Base-by-base conservation (phyloP, 2,329 filamentous ascomycete species). In the Penicillium sp. region DNA sequence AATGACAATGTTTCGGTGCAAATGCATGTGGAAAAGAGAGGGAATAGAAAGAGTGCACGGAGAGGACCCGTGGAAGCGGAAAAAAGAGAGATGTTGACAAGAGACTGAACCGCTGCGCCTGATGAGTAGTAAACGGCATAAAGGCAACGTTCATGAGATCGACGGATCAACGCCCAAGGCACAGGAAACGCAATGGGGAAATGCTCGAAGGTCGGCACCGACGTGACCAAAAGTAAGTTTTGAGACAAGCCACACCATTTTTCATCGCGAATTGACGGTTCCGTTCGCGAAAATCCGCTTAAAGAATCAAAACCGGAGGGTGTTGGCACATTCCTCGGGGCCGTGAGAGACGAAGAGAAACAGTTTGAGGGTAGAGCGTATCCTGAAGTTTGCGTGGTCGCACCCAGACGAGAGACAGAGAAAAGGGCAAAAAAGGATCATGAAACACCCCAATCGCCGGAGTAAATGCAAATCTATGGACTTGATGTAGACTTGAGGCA, bases 391-490 rank as follows among this genome's bases (percentile, higher is more conserved):
- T 39, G 27, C 35, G 11, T 16, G 22, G 53, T 57, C 51, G 51
- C 40, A 40, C 52, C 40, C 50, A 19, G 31, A 40, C 39, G 22
- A 37, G 13, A 50, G 40, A 27, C 13, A 41, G 13, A 43, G 24
- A 52, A 31, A 52, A 40, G 37, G 33, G 50, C 19, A 39, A 55
- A 46, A 58, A 46, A 36, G 50, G 59, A 60, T 58, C 62, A 61
- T 60, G 55, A 60, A 66, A 67, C 59, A 62, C 63, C 63, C 62
- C 40, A 56, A 60, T 66, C 65, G 64, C 65, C 65, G 53, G 59
- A 66, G 52, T 60, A 57, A 54, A 68, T 68, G 66, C 65, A 68
- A 56, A 63, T 67, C 65, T 67, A 68, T 65, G 63, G 66, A 68
- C 62, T 62, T 66, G 59, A 65, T 47, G 60, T 56, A 64, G 43